Evolutionary conservation across 2,329 filamentous ascomycete species (phyloP).

Genomic region (Arachnopeziza araneosa): DNA sequence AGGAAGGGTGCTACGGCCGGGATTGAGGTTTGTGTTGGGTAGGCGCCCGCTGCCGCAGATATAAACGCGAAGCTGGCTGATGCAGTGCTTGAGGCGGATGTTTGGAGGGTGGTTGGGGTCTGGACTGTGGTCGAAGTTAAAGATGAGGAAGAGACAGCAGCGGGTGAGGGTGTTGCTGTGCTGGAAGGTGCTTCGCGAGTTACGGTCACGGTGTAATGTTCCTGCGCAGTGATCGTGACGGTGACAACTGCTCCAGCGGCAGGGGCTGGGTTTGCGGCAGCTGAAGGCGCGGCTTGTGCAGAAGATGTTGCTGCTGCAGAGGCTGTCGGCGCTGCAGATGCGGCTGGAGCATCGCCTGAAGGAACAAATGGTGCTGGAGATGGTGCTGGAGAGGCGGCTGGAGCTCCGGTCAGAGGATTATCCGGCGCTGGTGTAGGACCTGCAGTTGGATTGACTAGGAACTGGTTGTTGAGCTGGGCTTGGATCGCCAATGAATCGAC

Average conservation of each 20-base stretch:
- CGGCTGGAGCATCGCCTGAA: not conserved
- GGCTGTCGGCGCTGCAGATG: not conserved
- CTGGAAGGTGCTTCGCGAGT: not conserved
- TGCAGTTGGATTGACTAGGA: constrained; percentile 19
- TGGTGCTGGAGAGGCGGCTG: not conserved
- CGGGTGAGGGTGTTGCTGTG: not conserved
- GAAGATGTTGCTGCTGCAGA: not conserved
- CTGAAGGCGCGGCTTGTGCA: not conserved
- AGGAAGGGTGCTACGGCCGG: not conserved
- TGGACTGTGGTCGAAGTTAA: not conserved
- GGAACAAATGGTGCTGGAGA: not conserved
- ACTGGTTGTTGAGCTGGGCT: constrained; percentile 22
- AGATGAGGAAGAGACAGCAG: not conserved
- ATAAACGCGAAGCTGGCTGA: not conserved
- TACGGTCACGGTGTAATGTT: not conserved
- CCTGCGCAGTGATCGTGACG: constrained; percentile 10
- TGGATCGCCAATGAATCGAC: constrained; percentile 5
- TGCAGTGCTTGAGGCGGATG: not conserved
- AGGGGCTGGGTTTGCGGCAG: not conserved
- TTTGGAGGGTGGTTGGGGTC: not conserved
- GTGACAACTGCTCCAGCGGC: constrained; percentile 2
- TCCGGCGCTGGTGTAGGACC: constrained; percentile 5
- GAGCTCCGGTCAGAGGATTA: not conserved
- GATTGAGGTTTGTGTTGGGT: not conserved
- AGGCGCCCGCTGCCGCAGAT: not conserved